phyloP scores from a whole-genome alignment of 306 rosid genomes.

The Medicago truncatula region DNA sequence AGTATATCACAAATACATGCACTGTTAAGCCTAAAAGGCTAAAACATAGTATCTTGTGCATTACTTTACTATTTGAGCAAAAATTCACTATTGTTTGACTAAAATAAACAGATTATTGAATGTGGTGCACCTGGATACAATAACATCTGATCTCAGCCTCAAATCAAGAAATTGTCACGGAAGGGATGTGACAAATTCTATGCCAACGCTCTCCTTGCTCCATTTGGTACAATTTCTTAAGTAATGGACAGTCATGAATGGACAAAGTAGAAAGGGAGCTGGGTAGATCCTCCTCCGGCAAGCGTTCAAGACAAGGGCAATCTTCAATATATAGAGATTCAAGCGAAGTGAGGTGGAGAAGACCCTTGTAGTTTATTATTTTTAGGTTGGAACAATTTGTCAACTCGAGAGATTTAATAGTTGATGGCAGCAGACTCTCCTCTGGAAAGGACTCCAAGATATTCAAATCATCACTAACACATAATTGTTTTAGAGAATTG shows the following conservation, averaged over 20 bases:
- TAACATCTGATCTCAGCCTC: background rate
- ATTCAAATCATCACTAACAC: too few relatives aligned
- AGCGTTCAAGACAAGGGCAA: slow-evolving; percentile 30
- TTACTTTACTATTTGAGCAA: too few relatives aligned
- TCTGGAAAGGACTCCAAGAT: too few relatives aligned
- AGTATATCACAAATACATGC: background rate
- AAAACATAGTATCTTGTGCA: background rate
- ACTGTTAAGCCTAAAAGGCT: background rate
- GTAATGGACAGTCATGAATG: background rate
- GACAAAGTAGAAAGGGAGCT: background rate
- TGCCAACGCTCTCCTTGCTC: slow-evolving; percentile 25
- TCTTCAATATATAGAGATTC: accelerated
- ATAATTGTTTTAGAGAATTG: too few relatives aligned
- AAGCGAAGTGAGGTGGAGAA: slow-evolving; percentile 44
- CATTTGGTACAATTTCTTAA: background rate
- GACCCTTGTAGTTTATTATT: slow-evolving; percentile 23
- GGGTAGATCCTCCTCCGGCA: slow-evolving; percentile 34
- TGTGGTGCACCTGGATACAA: background rate
- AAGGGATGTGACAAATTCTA: slow-evolving; percentile 32
- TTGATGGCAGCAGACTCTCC: too few relatives aligned
- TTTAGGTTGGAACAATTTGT: too few relatives aligned
- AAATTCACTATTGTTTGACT: too few relatives aligned
- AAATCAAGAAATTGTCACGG: background rate
- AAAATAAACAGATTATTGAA: too few relatives aligned
- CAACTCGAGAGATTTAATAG: too few relatives aligned